Evolutionary conservation across 805 yeast species (phyloP), one percentile per base, ranked within the genome.

Genomic region (Metschnikowia anglica): DNA sequence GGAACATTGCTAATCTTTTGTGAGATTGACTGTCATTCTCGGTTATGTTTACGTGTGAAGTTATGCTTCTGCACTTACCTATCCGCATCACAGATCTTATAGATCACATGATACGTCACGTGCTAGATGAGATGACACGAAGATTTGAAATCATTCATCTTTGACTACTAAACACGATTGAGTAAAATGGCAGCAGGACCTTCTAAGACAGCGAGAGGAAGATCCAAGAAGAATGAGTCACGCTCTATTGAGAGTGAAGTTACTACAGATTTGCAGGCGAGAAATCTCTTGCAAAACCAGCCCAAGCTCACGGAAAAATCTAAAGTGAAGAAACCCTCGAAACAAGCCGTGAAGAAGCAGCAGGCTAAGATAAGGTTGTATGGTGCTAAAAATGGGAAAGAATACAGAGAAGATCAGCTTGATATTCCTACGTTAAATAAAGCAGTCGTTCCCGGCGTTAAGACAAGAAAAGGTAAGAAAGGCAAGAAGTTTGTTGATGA

Each of bases 371-470:
- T 80, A 32, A 73, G 85, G 58, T 68, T 85, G 36, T 85, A 85
- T 56, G 95, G 95, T 21, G 76, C 79, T 35, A 76, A 77, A 53
- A 68, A 61, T 45, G 74, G 77, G 24, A 72, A 72, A 48, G 79
- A 70, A 45, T 87, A 82, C 57, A 72, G 80, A 9, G 97, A 90
- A 52, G 83, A 81, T 47, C 95, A 89, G 54, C 70, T 90, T 29
- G 80, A 84, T 33, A 69, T 90, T 26, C 97, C 97, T 21, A 72
- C 75, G 19, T 73, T 91, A 57, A 91, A 91, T 62, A 83, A 78
- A 51, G 88, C 97, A 3, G 75, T 90, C 25, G 77, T 80, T 35
- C 97, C 98, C 0, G 98, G 98, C 28, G 83, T 71, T 6, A 69
- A 84, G 37, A 80, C 79, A 47, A 81, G 80, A 56, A 77, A 73